Conservation (phyloP, 2,329 filamentous ascomycete species). For the Sordariomycetes sp. region DNA sequence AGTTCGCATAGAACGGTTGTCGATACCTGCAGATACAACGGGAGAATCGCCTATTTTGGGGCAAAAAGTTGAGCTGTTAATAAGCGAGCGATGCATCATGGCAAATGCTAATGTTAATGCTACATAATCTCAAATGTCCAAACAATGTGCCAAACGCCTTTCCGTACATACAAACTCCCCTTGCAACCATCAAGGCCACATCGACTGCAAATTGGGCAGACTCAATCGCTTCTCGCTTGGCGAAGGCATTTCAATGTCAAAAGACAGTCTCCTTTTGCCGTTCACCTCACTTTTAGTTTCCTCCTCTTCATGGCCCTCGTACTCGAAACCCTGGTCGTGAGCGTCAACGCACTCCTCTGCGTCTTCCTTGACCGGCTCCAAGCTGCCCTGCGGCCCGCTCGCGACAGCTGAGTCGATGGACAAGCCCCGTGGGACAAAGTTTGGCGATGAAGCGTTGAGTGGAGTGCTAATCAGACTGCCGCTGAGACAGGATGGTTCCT, state of each 20-base stretch:
- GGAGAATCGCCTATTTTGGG: too few species aligned
- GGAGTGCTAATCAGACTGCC: constrained; percentile 10
- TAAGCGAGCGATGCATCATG: too few species aligned
- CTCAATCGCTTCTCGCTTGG: constrained; percentile 14
- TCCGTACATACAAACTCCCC: too few species aligned
- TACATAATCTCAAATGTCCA: neutral
- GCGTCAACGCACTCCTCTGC: neutral
- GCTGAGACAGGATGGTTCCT: too few species aligned
- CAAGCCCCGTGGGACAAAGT: constrained; percentile 19
- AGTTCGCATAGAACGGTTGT: constrained; percentile 53
- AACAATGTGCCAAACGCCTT: too few species aligned
- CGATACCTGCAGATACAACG: too few species aligned
- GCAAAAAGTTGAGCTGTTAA: too few species aligned
- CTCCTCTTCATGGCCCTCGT: constrained; percentile 2
- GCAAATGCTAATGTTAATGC: neutral
- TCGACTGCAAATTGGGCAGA: constrained; percentile 15
- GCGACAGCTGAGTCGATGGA: neutral
- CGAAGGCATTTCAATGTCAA: constrained; percentile 2
- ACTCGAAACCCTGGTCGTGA: neutral
- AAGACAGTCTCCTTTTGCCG: neutral
- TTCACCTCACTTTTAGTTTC: neutral
- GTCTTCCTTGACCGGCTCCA: neutral
- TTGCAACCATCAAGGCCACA: constrained; percentile 15
- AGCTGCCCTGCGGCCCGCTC: neutral
- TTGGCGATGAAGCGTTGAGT: constrained; percentile 16